Base-by-base conservation (phyloP, 129 eudicot genomes). In the Smallanthus sonchifolius region DNA sequence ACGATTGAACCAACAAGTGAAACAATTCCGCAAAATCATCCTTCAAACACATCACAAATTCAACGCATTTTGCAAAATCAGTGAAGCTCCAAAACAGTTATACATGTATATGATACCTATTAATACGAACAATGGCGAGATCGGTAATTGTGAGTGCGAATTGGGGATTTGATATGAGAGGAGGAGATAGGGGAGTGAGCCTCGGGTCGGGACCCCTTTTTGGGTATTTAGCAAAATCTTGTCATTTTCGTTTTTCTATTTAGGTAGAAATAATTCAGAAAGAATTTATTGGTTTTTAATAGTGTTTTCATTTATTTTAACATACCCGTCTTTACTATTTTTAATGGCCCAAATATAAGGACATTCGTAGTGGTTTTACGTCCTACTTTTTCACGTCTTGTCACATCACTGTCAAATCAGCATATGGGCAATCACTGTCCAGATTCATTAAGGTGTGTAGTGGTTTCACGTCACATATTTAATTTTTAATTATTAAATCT, bases 1-100 rank as follows among this genome's bases (percentile, higher is more conserved):
- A 24, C 10, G 72, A 67, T 67, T 67, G 54, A 67, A 8, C 61
- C 61, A 54, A 55, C 35, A 55, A 55, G 34, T 2, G 6, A 55
- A 55, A 67, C 36, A 67, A 67, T 30, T 67, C 38, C 55, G 55
- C 54, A 44, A 67, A 65, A 67, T 67, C 45, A 49, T 35, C 8
- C 63, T 48, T 69, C 36, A 47, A n/a, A 69, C 7, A 8, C 30
- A 24, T 47, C 5, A 15, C 61, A 69, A 15, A 67, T 30, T 47
- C 43, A 7, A 69, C 60, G 44, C 74, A 69, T 49, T 35, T 35
- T 35, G 63, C 16, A 51, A 32, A 69, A 69, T 16, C 74, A 34
- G 62, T 69, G 17, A 49, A 69, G 63, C 62, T 49, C 28, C 63
- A 35, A 34, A 16, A 34, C 14, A 49, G 35, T 32, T n/a, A n/a